A percentile compares a stretch with the other conserved stretches of the same genome.
phyloP scores from a whole-genome alignment of 352 stramenopile species.

The Phytophthora quininea region DNA sequence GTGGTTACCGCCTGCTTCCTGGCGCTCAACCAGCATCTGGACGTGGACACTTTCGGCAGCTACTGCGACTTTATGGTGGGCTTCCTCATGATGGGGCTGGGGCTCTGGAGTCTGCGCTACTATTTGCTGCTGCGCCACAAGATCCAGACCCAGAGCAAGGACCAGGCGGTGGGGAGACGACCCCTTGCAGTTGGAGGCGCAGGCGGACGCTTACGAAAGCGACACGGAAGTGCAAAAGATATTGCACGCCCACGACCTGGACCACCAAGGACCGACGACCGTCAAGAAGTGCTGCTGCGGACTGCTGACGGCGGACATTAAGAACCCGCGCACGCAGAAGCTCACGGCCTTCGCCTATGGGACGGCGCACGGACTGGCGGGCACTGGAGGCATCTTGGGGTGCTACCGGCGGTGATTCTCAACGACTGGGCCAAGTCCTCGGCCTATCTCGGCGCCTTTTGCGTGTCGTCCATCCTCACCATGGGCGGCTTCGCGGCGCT shows the following conservation, averaged over 20 bases:
- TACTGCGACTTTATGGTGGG: slow-evolving; percentile 77
- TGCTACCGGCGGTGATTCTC: slow-evolving; percentile 88
- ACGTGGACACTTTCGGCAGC: slow-evolving; percentile 54
- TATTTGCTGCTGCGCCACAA: slow-evolving; percentile 43
- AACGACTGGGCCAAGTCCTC: slow-evolving; percentile 72
- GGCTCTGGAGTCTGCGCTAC: slow-evolving; percentile 61
- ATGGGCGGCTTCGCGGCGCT: slow-evolving; percentile 87
- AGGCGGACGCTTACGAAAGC: slow-evolving; percentile 21
- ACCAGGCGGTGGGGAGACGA: too few relatives aligned
- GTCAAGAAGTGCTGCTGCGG: slow-evolving; percentile 47
- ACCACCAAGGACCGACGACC: slow-evolving; percentile 29
- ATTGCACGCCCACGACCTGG: slow-evolving; percentile 34
- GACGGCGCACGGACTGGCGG: slow-evolving; percentile 85
- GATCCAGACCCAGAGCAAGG: slow-evolving; percentile 24
- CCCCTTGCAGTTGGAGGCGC: too few relatives aligned
- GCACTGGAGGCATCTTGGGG: slow-evolving; percentile 73
- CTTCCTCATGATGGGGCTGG: slow-evolving; percentile 72
- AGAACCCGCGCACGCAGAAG: slow-evolving; percentile 58
- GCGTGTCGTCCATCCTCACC: slow-evolving; percentile 81
- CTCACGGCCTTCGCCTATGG: slow-evolving; percentile 80
- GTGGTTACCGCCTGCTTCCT: slow-evolving; percentile 65
- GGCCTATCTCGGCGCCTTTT: slow-evolving; percentile 88
- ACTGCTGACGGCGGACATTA: slow-evolving; percentile 49
- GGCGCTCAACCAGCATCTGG: slow-evolving; percentile 52
- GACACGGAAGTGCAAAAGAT: slow-evolving; percentile 45